Base-by-base conservation (phyloP, 169 alveolate species). In the Cryptosporidium sp. region DNA sequence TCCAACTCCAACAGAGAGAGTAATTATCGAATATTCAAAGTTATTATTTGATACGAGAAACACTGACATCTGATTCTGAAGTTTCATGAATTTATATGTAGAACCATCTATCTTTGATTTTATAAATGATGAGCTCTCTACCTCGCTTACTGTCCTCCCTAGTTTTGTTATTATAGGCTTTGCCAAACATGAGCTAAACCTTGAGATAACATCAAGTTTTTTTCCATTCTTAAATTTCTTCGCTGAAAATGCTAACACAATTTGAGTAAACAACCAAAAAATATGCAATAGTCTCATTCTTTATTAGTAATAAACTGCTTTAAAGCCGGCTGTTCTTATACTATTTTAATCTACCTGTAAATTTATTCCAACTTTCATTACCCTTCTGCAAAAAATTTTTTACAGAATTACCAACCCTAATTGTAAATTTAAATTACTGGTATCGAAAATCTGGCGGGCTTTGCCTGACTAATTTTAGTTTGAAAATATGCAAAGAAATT, bases 1-100 rank as follows among this genome's bases (percentile, higher is more conserved):
- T 6, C 85, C 85, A 23, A 72, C 85, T 21, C 85, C 85, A 16
- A 72, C 85, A 23, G 72, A 56, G 18, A 72, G 72, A 42, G 71
- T 65, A 42, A 72, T 45, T 3, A 62, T 72, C 31, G 85, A 65
- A 7, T 14, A 0, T 1, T 29, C 18, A 29, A 65, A 65, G n/a
- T n/a, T 1, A n/a, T 65, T 31, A 65, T 65, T 65, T n/a, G 72
- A 65, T 8, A 65, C 72, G 0, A 65, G 72, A 65, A 65, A 65
- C 4, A 33, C 51, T n/a, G 44, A 51, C 72, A 65, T 26, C 51
- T 65, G 53, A 14, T 65, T 65, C 33, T 29, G 72, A 5, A 65
- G 72, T 23, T 29, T 31, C n/a, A 65, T 8, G 52, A 7, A 65
- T 10, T 35, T 65, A 29, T 65, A 65, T n/a, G 29, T 35, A 16